Evolutionary conservation across 306 rosid genomes (phyloP).

Genomic region (Crotalaria pallida): DNA sequence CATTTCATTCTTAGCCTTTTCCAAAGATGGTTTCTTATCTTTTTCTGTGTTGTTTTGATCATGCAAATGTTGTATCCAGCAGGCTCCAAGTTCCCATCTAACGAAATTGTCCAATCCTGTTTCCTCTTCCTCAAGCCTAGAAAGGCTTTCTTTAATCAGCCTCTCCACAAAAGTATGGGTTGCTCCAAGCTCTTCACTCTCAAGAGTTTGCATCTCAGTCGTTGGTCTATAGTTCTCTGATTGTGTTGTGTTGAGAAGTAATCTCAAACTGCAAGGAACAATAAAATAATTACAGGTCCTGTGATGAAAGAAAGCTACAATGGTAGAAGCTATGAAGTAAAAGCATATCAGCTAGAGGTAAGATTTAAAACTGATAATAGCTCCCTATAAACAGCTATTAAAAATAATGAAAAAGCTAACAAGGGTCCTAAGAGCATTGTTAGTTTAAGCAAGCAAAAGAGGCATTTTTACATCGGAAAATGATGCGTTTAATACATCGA

Average conservation of each 20-base stretch:
- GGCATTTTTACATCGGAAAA: no score
- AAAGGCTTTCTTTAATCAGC: slow-evolving; percentile 53
- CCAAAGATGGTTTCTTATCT: slow-evolving; percentile 59
- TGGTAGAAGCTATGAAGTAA: not conserved
- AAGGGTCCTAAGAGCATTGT: no score
- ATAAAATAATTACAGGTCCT: slow-evolving; percentile 17
- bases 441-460: no score
- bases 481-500: no score
- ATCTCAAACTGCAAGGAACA: slow-evolving; percentile 52
- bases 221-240: slow-evolving; percentile 44
- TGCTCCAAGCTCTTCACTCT: slow-evolving; percentile 42
- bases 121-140: slow-evolving; percentile 59
- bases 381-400: not conserved
- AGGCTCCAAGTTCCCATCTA: slow-evolving; percentile 95
- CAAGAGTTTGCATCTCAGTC: slow-evolving; percentile 34
- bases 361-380: not conserved
- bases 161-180: slow-evolving; percentile 47
- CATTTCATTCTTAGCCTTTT: slow-evolving; percentile 65
- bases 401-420: no score
- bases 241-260: slow-evolving; percentile 50
- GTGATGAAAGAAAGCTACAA: slow-evolving; percentile 2
- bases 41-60: slow-evolving; percentile 70
- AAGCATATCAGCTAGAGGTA: not conserved
- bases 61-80: slow-evolving; percentile 88
- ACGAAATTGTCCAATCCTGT: slow-evolving; percentile 40